These are phyloP conservation scores for Botryotinia narcissicola DNA, from an alignment of 2,329 filamentous ascomycete species.

Conservation along the genomic window DNA sequence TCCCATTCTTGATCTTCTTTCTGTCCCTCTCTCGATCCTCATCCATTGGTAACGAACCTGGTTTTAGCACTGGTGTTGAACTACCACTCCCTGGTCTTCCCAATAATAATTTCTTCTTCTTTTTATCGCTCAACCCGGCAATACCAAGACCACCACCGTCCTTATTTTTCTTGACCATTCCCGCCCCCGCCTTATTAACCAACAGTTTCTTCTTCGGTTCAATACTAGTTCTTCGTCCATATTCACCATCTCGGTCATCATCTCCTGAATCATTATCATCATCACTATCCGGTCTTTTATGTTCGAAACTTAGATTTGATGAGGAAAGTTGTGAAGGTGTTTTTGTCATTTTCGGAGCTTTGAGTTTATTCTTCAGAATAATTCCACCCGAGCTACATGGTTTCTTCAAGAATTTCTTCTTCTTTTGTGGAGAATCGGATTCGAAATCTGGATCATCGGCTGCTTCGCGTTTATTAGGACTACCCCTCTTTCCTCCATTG, in stretches of 20 bases:
- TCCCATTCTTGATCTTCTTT: slow-evolving; percentile 17
- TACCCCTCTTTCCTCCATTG: slow-evolving; percentile 30
- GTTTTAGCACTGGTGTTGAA: slow-evolving; percentile 18
- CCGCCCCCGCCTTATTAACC: slow-evolving; percentile 22
- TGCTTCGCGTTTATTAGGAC: slow-evolving; percentile 37
- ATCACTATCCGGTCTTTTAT: slow-evolving; percentile 28
- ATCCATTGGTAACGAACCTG: slow-evolving; percentile 16
- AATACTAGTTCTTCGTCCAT: slow-evolving; percentile 27
- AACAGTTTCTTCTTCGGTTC: slow-evolving; percentile 33
- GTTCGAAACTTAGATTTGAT: slow-evolving; percentile 33
- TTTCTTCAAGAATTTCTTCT: slow-evolving; percentile 36
- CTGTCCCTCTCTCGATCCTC: slow-evolving; percentile 9
- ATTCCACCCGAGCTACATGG: slow-evolving; percentile 2
- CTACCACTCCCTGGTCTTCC: slow-evolving; percentile 21
- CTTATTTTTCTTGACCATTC: slow-evolving; percentile 22
- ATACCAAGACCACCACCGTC: slow-evolving; percentile 12
- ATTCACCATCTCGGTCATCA: slow-evolving; percentile 35
- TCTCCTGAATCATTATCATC: slow-evolving; percentile 32
- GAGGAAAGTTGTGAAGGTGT: slow-evolving; percentile 26
- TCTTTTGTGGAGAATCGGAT: slow-evolving; percentile 35
- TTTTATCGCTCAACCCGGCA: slow-evolving; percentile 2
- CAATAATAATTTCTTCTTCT: slow-evolving; percentile 26
- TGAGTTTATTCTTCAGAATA: slow-evolving; percentile 30
- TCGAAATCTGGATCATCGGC: slow-evolving; percentile 37
- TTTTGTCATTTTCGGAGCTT: slow-evolving; percentile 32